Evolutionary conservation across 495 filamentous ascomycete genomes (phyloP).

Genomic region (Penicillium subrubescens): DNA sequence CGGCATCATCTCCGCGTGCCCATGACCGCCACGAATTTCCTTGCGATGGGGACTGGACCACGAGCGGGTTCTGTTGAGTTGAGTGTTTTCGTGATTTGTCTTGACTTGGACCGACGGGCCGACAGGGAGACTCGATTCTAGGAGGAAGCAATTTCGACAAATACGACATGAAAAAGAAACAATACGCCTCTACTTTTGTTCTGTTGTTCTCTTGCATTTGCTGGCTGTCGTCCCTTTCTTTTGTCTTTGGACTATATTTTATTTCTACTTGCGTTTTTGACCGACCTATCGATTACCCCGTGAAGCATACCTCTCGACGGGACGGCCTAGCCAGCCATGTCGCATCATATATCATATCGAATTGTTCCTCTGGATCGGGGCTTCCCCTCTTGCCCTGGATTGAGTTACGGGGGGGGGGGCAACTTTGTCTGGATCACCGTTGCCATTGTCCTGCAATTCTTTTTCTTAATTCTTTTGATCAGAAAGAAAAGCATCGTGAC

Average conservation of each 20-base stretch:
- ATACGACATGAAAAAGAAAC: neutral
- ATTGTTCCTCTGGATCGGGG: neutral
- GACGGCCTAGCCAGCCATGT: neutral
- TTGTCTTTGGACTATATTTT: conserved; percentile 11
- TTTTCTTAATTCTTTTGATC: neutral
- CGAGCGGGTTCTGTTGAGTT: conserved; percentile 10
- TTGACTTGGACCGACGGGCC: neutral
- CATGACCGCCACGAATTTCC: conserved; percentile 43
- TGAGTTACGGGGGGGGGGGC: conserved; percentile 5
- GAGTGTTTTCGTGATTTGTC: conserved; percentile 7
- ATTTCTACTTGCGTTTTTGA: conserved; percentile 8
- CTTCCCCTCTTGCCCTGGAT: neutral
- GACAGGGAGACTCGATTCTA: neutral
- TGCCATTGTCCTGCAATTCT: neutral
- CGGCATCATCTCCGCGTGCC: conserved; percentile 15
- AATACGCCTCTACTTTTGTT: neutral
- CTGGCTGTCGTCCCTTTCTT: conserved; percentile 11
- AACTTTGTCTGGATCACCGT: conserved; percentile 1
- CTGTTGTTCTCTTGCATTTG: neutral
- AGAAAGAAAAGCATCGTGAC: neutral
- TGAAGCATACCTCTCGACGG: neutral
- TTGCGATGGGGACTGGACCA: conserved; percentile 25
- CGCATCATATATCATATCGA: neutral
- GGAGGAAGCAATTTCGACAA: conserved; percentile 3
- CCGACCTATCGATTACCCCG: conserved; percentile 4